Evolutionary conservation across 2,329 filamentous ascomycete genomes (phyloP), one percentile per base, ranked within the genome.

Genomic region (Metarhizium sp.): DNA sequence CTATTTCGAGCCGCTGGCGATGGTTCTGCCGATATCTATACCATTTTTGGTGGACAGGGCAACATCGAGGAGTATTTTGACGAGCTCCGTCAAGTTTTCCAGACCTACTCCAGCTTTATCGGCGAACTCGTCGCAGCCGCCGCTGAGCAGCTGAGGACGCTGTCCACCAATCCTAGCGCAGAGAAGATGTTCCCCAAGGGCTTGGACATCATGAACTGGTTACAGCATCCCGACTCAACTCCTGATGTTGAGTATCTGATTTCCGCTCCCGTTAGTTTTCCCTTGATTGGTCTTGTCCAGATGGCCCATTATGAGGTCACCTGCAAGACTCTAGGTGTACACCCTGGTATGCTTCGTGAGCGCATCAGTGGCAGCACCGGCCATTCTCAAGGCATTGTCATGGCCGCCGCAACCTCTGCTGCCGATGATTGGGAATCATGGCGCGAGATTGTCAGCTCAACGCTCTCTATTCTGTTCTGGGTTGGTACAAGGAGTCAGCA

Each of bases 21-120:
- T 59, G 86, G 84, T 59, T 85, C 86, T 55, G 92, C 92, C 54
- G 86, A 84, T 64, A 82, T 99, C 58, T 99, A 96, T 76, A 92
- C 86, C 61, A 91, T 99, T 59, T 96, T 97, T 63, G 94, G 94
- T 58, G 94, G 94, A 6, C 94, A 99, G 71, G 94, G 94, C 64
- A 99, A 99, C 73, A 97, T 99, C 60, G 92, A 99, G 73, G 95
- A 99, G 75, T 99, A 99, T 75, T 99, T 99, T 66, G 92, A 99
- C 63, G 94, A 99, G 76, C 82, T 99, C 59, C 86, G 94, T 55
- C 88, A 95, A 70, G 82, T 97, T 57, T 92, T 92, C 76, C 85
- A 79, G 64, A 96, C 92, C 57, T 99, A 99, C 74, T 87, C 89
- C 13, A 88, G 88, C 32, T 95, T 99, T 62, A 84, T 96, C 5